Evolutionary conservation across 495 filamentous ascomycete species (phyloP).

Genomic region (Penicillium silybi): DNA sequence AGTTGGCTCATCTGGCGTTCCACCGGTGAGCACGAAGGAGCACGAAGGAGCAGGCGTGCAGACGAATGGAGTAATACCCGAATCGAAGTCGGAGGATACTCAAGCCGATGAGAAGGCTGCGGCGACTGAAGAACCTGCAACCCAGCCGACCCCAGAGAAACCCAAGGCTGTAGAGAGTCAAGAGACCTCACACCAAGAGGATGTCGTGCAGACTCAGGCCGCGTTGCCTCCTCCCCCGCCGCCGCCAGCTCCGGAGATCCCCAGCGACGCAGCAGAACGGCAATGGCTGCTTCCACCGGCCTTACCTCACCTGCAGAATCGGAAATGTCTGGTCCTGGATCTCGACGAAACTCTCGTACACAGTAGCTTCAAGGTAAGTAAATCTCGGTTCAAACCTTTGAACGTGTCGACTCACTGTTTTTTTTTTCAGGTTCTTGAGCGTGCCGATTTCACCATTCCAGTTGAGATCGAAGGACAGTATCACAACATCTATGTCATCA

Average conservation of each 20-base stretch:
- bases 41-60: not conserved
- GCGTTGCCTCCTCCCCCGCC: constrained; percentile 61
- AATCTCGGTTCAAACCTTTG: not conserved
- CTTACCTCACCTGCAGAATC: constrained; percentile 69
- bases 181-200: constrained; percentile 26
- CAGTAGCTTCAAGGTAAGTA: constrained; percentile 92
- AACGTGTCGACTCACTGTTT: constrained; percentile 12
- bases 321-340: constrained; percentile 94
- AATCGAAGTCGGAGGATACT: constrained; percentile 10
- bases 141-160: constrained; percentile 12
- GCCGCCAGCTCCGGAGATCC: constrained; percentile 30
- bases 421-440: constrained; percentile 75
- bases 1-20: constrained; percentile 12
- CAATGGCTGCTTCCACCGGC: constrained; percentile 79
- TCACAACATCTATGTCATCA: constrained; percentile 99
- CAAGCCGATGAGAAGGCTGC: constrained; percentile 9
- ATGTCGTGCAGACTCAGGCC: constrained; percentile 30
- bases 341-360: constrained; percentile 98
- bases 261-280: constrained; percentile 41
- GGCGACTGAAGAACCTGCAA: constrained; percentile 8
- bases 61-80: constrained; percentile 13
- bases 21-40: constrained; percentile 3
- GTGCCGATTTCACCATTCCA: constrained; percentile 98
- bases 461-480: constrained; percentile 99
- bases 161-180: constrained; percentile 9